These are phyloP conservation scores for Laguncularia racemosa DNA, from an alignment of 345 rosid genomes.

Conservation along the genomic window DNA sequence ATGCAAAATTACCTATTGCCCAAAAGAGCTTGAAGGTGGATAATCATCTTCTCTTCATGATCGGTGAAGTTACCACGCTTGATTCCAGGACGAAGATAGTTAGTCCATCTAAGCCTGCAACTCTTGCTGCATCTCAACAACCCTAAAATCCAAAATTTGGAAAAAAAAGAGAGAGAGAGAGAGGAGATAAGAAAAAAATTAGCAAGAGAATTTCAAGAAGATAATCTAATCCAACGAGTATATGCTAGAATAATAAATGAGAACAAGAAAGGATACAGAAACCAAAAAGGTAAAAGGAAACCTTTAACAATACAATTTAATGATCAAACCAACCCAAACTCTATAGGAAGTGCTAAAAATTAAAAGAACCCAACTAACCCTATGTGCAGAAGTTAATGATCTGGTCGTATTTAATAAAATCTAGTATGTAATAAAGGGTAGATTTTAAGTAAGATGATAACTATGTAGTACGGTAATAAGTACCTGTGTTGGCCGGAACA, in stretches of 20 bases:
- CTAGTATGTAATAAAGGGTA: neutral
- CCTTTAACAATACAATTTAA: constrained; percentile 33
- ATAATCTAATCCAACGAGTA: neutral
- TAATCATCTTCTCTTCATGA: constrained; percentile 83
- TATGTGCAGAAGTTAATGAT: neutral
- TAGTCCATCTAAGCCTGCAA: constrained; percentile 97
- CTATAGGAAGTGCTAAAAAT: neutral
- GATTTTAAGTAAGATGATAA: neutral
- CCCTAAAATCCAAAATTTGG: constrained; percentile 31
- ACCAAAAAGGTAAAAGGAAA: neutral
- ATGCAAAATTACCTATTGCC: constrained; percentile 62
- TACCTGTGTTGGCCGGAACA: constrained; percentile 80
- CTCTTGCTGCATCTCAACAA: constrained; percentile 97
- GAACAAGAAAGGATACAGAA: neutral
- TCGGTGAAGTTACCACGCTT: constrained; percentile 85
- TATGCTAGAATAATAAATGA: neutral
- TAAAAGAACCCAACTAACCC: neutral
- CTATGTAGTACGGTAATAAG: neutral
- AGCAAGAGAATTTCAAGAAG: neutral
- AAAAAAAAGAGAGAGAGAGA: neutral
- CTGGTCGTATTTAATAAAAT: neutral
- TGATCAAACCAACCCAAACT: constrained; percentile 39
- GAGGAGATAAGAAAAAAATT: neutral
- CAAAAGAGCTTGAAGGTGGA: constrained; percentile 96
- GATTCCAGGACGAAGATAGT: constrained; percentile 91